phyloP scores from a whole-genome alignment of 176 grass and related monocot genomes.

The Triticum timopheevii region DNA sequence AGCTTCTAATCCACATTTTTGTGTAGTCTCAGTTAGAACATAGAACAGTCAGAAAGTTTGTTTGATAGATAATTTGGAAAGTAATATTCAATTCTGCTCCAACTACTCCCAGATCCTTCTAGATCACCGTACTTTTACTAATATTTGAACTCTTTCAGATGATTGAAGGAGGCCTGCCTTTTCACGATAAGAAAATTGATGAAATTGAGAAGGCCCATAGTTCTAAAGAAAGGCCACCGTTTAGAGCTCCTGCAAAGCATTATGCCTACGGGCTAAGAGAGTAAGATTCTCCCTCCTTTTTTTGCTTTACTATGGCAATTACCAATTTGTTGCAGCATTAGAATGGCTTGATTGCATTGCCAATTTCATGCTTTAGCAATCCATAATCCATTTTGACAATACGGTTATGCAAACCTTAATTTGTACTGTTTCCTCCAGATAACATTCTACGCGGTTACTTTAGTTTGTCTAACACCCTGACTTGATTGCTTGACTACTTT shows the following conservation, averaged over 20 bases:
- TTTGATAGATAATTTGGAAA: slow-evolving; percentile 13
- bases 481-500: background rate
- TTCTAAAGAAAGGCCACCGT: slow-evolving; percentile 91
- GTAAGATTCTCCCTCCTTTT: slow-evolving; percentile 35
- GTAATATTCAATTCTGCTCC: background rate
- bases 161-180: slow-evolving; percentile 93
- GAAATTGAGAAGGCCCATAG: slow-evolving; percentile 77
- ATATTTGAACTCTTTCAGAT: slow-evolving; percentile 55
- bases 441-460: background rate
- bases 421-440: background rate
- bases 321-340: slow-evolving; percentile 6
- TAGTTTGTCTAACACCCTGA: slow-evolving; percentile 15
- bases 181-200: slow-evolving; percentile 61
- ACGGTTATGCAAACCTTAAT: background rate
- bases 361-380: background rate
- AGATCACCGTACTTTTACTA: background rate
- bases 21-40: background rate
- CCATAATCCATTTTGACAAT: slow-evolving; percentile 6
- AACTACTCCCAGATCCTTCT: background rate
- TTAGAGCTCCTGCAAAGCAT: slow-evolving; percentile 63
- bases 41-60: background rate
- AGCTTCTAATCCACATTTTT: background rate
- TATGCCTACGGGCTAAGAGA: slow-evolving; percentile 77
- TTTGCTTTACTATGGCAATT: background rate
- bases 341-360: background rate